Percentiles rank a stretch among this genome's conserved stretches.
Evolutionary conservation across 1,284 basidiomycete species (phyloP).

Genomic region (Heimioporus punctisporus): DNA sequence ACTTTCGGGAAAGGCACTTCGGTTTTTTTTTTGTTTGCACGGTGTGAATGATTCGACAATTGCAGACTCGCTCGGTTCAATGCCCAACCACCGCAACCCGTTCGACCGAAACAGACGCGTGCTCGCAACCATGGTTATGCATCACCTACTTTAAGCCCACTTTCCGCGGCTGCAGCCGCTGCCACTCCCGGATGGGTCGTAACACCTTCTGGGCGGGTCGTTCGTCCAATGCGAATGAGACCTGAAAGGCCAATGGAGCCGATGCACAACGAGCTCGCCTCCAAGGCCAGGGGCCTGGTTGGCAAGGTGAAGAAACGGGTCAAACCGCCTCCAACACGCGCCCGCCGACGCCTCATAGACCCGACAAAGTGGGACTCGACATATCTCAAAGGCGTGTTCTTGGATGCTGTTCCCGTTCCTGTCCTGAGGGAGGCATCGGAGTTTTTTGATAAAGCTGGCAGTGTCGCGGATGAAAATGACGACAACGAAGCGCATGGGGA

Average conservation of each 20-base stretch:
- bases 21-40: constrained; percentile 3
- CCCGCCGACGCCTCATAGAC: constrained; percentile 53
- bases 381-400: constrained; percentile 65
- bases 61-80: constrained; percentile 33
- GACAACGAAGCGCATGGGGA: neutral
- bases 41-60: neutral
- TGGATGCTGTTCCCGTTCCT: constrained; percentile 41
- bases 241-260: constrained; percentile 60
- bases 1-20: constrained; percentile 61
- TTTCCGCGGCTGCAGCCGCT: constrained; percentile 58
- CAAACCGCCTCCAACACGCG: constrained; percentile 21
- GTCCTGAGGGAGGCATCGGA: constrained; percentile 25
- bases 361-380: constrained; percentile 66
- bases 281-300: constrained; percentile 7
- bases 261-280: constrained; percentile 17
- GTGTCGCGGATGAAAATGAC: neutral
- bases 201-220: constrained; percentile 65
- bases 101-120: constrained; percentile 36
- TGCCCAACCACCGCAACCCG: constrained; percentile 11
- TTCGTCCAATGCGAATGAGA: constrained; percentile 67
- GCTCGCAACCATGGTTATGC: constrained; percentile 35
- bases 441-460: neutral
- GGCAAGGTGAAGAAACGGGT: constrained; percentile 33
- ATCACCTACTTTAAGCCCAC: constrained; percentile 60
- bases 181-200: constrained; percentile 62